Evolutionary conservation across 805 yeast species (phyloP), one percentile per base, ranked within the genome.

Genomic region (Suhomyces vadensis): DNA sequence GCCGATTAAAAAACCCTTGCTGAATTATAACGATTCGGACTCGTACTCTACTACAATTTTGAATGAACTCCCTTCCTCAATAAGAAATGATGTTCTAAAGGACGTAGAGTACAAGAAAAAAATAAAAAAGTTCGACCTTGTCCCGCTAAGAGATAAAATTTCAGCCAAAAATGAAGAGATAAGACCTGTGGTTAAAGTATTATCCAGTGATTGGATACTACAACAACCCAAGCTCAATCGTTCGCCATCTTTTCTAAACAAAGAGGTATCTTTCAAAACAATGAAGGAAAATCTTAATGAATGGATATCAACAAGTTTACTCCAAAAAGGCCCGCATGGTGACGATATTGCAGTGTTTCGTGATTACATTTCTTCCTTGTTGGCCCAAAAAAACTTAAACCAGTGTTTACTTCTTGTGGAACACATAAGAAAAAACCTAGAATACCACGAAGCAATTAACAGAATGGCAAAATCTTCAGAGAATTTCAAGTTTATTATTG

Each of bases 51-150:
- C 63, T 6, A 58, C 67, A 0, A 61, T 71, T 6, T 46, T 72
- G 21, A 55, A 65, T 20, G 75, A 67, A 44, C 52, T 72, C 5
- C 76, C 77, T 0, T 61, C 74, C 0, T 62, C 65, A 5, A 52
- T 72, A 9, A 57, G 64, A 40, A 48, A 63, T 6, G 73, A 71
- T 41, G 69, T 71, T 5, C 41, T 65, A 37, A 62, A 63, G 39
- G 74, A 71, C 27, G 44, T 65, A 26, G 67, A 64, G 31, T 56
- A 61, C 44, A 62, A 55, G 35, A 57, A 56, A 20, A 57, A 59
- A 41, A 46, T 57, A n/a, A 61, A 60, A 42, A 49, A 52, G 22
- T 48, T 60, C 27, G 60, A 57, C 26, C 46, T 61, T 17, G 57
- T 53, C 6, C 54, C 69, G 1, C 48, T 66, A 46, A 54, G 58